phyloP scores from a whole-genome alignment of 108 stramenopile genomes.

The Skeletonema grethae region DNA sequence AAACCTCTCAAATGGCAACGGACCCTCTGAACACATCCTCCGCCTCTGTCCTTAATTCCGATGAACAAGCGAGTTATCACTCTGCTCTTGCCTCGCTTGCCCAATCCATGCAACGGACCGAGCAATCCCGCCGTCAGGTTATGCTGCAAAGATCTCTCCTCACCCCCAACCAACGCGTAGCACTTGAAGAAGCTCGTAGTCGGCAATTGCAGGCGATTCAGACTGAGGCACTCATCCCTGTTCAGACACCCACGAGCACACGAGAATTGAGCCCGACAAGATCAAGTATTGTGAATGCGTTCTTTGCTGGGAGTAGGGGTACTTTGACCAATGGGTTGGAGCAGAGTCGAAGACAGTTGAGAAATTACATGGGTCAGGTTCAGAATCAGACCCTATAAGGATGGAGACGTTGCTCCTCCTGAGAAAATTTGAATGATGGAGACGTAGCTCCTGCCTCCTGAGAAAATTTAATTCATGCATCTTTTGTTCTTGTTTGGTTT shows the following conservation, averaged over 20 bases:
- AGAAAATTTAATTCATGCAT: not conserved
- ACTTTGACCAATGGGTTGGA: constrained; percentile 22
- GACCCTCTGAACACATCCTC: not conserved
- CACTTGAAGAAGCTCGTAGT: not conserved
- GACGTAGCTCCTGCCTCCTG: too few relatives aligned
- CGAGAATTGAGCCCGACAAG: constrained; percentile 5
- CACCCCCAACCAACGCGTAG: not conserved
- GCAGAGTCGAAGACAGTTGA: constrained; percentile 19
- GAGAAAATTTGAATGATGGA: too few relatives aligned
- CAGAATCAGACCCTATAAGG: constrained; percentile 5
- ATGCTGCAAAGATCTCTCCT: constrained; percentile 24
- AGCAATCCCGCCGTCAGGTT: constrained; percentile 32
- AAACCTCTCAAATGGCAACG: not conserved
- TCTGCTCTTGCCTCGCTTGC: constrained; percentile 36
- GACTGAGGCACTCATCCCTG: constrained; percentile 4
- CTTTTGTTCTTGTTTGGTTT: not conserved
- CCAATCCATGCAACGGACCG: constrained; percentile 45
- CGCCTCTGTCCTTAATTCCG: not conserved
- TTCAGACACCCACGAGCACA: not conserved
- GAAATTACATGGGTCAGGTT: constrained; percentile 1
- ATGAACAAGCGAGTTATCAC: constrained; percentile 16
- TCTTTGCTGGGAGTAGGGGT: constrained; percentile 12
- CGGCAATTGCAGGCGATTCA: constrained; percentile 1
- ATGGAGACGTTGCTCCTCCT: too few relatives aligned
- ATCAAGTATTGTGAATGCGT: not conserved